phyloP scores from a whole-genome alignment of 176 grass and related monocot species.

The Cenchrus americanus region DNA sequence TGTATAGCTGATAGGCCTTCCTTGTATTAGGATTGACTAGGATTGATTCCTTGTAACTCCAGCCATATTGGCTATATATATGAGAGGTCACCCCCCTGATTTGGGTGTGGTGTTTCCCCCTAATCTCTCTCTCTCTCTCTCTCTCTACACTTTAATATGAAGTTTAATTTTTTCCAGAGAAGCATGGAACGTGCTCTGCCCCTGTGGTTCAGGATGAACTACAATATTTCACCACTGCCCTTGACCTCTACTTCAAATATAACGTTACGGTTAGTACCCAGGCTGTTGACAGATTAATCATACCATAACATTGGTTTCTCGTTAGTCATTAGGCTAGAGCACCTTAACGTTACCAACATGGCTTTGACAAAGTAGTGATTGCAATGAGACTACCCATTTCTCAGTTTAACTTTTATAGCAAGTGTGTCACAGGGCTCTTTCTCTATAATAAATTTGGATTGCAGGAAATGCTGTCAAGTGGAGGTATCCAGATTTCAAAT shows the following conservation, averaged over 20 bases:
- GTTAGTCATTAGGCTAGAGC: background rate
- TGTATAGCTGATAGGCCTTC: no score
- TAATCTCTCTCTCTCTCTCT: no score
- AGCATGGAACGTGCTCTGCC: constrained; percentile 59
- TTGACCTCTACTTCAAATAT: constrained; percentile 59
- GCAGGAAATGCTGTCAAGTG: constrained; percentile 69
- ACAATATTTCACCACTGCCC: constrained; percentile 44
- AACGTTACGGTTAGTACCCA: constrained; percentile 48
- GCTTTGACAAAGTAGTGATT: background rate
- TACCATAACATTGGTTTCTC: background rate
- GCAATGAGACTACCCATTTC: background rate
- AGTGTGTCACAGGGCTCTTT: background rate
- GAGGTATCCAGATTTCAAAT: constrained; percentile 59
- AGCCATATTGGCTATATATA: no score
- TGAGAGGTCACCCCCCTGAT: no score
- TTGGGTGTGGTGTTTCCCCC: no score
- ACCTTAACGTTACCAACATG: background rate
- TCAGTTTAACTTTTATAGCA: background rate
- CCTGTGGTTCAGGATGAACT: constrained; percentile 53
- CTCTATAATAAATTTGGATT: constrained; percentile 18
- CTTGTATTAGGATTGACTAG: no score
- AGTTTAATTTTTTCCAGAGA: constrained; percentile 39
- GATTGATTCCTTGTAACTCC: no score
- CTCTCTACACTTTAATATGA: background rate
- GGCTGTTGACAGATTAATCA: background rate